Evolutionary conservation across 345 rosid species (phyloP).

Genomic region (Aurinia saxatilis): DNA sequence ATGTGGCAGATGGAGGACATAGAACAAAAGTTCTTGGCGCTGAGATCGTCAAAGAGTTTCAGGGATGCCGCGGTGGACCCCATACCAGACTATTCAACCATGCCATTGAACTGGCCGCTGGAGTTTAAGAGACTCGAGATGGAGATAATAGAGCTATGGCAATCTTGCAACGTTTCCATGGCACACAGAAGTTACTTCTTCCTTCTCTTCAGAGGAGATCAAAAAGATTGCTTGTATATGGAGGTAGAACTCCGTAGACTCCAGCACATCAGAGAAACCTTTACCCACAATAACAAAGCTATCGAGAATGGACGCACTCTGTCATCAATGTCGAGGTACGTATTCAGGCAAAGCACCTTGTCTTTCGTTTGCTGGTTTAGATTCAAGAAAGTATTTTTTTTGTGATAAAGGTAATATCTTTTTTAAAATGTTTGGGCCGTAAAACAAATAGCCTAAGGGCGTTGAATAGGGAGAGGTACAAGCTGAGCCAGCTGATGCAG

Average conservation of each 20-base stretch:
- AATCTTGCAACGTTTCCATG: conserved; percentile 65
- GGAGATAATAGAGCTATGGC: conserved; percentile 82
- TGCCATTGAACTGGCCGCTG: conserved; percentile 39
- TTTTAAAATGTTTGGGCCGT: neutral
- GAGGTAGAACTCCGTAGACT: conserved; percentile 82
- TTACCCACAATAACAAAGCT: conserved; percentile 37
- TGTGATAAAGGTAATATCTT: neutral
- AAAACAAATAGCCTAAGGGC: conserved; percentile 45
- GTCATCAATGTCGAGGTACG: conserved; percentile 50
- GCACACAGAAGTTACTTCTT: conserved; percentile 89
- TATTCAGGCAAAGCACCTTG: neutral
- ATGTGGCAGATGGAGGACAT: conserved; percentile 44
- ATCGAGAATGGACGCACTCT: conserved; percentile 45
- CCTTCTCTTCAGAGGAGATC: conserved; percentile 74
- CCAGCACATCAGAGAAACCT: conserved; percentile 53
- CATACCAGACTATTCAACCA: conserved; percentile 41
- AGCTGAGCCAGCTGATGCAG: conserved; percentile 51
- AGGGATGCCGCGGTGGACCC: conserved; percentile 76
- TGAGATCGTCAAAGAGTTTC: conserved; percentile 36
- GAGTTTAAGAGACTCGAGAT: conserved; percentile 62
- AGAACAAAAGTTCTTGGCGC: conserved; percentile 20
- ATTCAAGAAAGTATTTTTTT: neutral
- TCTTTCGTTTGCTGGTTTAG: neutral
- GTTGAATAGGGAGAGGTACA: conserved; percentile 57
- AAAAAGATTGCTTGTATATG: conserved; percentile 70